Evolutionary conservation across 2,329 filamentous ascomycete species (phyloP), one percentile per base, ranked within the genome.

Genomic region (Diplodia scrobiculata): DNA sequence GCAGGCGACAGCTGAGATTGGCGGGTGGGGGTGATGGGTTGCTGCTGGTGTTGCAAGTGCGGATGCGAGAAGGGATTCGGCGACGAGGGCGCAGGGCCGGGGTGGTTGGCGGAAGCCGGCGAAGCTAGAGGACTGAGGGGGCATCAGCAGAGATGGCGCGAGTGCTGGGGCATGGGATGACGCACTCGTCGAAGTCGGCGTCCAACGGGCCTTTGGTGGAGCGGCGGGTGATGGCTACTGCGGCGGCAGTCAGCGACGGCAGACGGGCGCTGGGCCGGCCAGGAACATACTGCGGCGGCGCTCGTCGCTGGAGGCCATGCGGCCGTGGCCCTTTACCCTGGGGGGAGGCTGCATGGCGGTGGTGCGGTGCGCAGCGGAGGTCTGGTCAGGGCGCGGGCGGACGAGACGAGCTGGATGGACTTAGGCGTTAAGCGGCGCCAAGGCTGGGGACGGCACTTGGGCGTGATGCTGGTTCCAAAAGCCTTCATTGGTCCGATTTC

Each of bases 151-250:
- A 68, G 32, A 29, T 25, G 45, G 47, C 69, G 74, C 73, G 68
- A 70, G 71, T 48, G 73, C 19, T 70, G 71, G 29, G 48, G 59
- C 32, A 47, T 50, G 62, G 68, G 59, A 47, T 48, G 25, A 77
- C 87, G 78, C 83, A 94, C 90, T 94, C 89, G 69, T 89, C 86
- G 68, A 82, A 80, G 72, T 95, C 72, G 60, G 67, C 68, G 65
- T 77, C 91, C 21, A 96, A 81, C 3, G 92, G 92, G 0, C 91
- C 91, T 76, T 88, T 91, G 4, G 91, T 95, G 52, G 89, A 85
- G 50, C 89, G 87, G 60, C 89, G 83, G 9, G 89, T 85, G 52
- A 88, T 79, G n/a, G 84, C 79, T 53, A 84, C 85, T 86, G 70
- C 69, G 48, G 67, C 21, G 38, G 52, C n/a, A 13, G 60, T 67